Conservation (phyloP, 2,329 filamentous ascomycete genomes). For the Xylaria sp. region DNA sequence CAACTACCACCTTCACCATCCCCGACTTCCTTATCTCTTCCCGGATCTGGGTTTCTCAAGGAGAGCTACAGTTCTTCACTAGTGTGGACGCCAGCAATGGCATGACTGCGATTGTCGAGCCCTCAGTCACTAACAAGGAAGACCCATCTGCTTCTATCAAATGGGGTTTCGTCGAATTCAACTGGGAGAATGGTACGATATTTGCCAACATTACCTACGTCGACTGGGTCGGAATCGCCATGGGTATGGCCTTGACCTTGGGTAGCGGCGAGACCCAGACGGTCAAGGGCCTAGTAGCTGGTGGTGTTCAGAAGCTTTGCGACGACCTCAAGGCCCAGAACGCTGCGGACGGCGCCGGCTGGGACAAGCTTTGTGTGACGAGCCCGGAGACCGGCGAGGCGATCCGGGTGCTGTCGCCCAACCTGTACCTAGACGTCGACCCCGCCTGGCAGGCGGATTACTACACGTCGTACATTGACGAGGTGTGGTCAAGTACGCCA, state of each 20-base stretch:
- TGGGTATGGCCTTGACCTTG: constrained; percentile 55
- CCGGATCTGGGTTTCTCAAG: constrained; percentile 51
- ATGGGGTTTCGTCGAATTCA: constrained; percentile 59
- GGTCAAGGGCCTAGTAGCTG: constrained; percentile 47
- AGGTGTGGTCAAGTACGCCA: constrained; percentile 53
- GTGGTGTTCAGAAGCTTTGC: constrained; percentile 49
- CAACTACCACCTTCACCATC: constrained; percentile 46
- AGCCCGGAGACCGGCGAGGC: constrained; percentile 43
- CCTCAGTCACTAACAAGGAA: constrained; percentile 50
- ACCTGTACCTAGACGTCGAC: constrained; percentile 47
- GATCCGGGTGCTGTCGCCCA: constrained; percentile 53
- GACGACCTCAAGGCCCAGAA: constrained; percentile 47
- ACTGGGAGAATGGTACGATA: constrained; percentile 45
- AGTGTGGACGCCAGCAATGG: constrained; percentile 38
- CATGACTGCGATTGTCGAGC: constrained; percentile 51
- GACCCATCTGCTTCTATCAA: constrained; percentile 52
- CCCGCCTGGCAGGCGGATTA: constrained; percentile 47
- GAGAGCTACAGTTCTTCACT: constrained; percentile 48
- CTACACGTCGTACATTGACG: constrained; percentile 52
- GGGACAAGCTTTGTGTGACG: constrained; percentile 53
- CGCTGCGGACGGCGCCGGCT: constrained; percentile 47
- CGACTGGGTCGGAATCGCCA: constrained; percentile 56
- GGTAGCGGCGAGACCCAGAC: constrained; percentile 45
- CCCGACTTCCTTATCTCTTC: constrained; percentile 48
- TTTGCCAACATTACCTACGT: constrained; percentile 59